phyloP scores from a whole-genome alignment of 768 basidiomycete genomes.

The Rhodosporidiobolus sp. region DNA sequence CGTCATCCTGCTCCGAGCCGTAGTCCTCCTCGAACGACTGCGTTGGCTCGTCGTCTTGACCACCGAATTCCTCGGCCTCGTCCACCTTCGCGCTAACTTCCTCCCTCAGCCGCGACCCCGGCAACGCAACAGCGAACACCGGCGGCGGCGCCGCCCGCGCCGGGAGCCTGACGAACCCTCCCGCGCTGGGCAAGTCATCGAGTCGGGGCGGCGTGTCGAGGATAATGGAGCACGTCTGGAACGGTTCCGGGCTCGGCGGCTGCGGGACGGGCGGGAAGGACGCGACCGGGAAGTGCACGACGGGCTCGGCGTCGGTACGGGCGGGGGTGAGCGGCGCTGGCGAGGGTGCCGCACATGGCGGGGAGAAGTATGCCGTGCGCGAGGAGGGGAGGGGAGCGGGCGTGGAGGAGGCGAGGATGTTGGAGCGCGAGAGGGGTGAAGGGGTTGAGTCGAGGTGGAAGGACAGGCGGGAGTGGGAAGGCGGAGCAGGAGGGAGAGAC shows the following conservation, averaged over 20 bases:
- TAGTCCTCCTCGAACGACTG: background rate
- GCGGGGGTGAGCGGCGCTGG: background rate
- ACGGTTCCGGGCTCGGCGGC: constrained; percentile 22
- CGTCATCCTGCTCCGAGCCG: background rate
- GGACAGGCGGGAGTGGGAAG: background rate
- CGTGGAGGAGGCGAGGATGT: background rate
- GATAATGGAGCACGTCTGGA: constrained; percentile 34
- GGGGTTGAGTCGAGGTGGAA: background rate
- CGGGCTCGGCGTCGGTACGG: background rate
- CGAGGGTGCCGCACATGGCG: background rate
- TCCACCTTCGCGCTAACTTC: too few relatives aligned
- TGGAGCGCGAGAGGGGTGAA: background rate
- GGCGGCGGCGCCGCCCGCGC: background rate
- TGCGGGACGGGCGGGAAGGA: background rate
- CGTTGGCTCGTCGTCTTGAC: constrained; percentile 1
- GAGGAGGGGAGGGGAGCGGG: constrained; percentile 4
- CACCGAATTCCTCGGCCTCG: background rate
- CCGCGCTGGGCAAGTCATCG: constrained; percentile 16
- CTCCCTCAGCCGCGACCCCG: background rate
- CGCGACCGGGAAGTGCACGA: constrained; percentile 12
- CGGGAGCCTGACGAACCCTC: constrained; percentile 11
- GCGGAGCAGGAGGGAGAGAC: background rate
- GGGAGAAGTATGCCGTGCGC: background rate
- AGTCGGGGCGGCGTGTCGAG: constrained; percentile 32
- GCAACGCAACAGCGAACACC: background rate